Evolutionary conservation across 192 early-diverging fungal species (phyloP).

Genomic region (Dissophora globulifera): DNA sequence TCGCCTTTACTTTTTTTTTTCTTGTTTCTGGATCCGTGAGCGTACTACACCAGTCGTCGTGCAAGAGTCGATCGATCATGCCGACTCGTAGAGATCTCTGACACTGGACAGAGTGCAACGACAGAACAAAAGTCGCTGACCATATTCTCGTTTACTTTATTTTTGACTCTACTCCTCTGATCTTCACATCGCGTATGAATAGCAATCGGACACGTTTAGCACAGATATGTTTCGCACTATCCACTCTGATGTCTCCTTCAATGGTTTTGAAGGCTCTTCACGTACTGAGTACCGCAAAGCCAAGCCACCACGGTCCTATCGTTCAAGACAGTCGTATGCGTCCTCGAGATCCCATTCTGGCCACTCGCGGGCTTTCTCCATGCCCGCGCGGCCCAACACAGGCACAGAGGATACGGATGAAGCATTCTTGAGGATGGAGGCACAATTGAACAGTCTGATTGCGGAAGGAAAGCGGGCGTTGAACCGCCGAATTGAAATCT

Average conservation of each 20-base stretch:
- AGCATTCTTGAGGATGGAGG: constrained; percentile 52
- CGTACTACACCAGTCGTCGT: too few species aligned
- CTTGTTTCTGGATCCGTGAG: too few species aligned
- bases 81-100: neutral
- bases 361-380: constrained; percentile 20
- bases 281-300: constrained; percentile 23
- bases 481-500: constrained; percentile 40
- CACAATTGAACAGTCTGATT: constrained; percentile 44
- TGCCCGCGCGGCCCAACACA: constrained; percentile 39
- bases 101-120: neutral
- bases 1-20: neutral
- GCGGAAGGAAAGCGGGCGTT: constrained; percentile 48
- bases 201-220: constrained; percentile 5
- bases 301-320: constrained; percentile 14
- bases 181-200: too few species aligned
- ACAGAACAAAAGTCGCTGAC: neutral
- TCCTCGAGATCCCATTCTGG: neutral
- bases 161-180: too few species aligned
- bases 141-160: neutral
- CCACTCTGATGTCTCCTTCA: neutral
- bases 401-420: constrained; percentile 46
- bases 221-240: neutral
- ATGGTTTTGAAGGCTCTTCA: neutral
- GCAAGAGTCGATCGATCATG: too few species aligned
- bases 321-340: constrained; percentile 20